Conservation (phyloP, 1,139 yeast species). For the Saccharomyces hybrid region DNA sequence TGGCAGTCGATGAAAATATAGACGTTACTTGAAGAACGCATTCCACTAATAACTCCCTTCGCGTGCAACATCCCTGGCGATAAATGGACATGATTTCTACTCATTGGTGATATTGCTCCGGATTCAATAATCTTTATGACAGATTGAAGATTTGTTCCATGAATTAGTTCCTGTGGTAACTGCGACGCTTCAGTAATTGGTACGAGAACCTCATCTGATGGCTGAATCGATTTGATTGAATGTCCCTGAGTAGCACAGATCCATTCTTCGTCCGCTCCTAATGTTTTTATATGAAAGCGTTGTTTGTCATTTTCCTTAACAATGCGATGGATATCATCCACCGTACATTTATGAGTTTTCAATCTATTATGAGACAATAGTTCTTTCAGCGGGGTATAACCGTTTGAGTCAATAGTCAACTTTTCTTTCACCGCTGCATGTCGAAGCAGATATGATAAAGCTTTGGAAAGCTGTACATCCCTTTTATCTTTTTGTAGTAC, state of each 20-base stretch:
- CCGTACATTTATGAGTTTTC: constrained; percentile 46
- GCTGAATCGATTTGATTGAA: constrained; percentile 44
- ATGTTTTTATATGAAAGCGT: constrained; percentile 45
- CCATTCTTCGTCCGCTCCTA: constrained; percentile 30
- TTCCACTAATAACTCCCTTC: constrained; percentile 53
- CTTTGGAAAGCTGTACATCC: constrained; percentile 57
- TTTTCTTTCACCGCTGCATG: constrained; percentile 78
- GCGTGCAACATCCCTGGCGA: constrained; percentile 41
- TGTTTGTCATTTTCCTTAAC: constrained; percentile 64
- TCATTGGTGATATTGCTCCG: constrained; percentile 53
- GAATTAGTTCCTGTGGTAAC: constrained; percentile 49
- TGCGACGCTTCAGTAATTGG: constrained; percentile 26
- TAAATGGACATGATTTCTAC: constrained; percentile 78
- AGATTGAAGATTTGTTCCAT: constrained; percentile 65
- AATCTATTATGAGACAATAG: constrained; percentile 53
- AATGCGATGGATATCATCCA: constrained; percentile 51
- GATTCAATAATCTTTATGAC: constrained; percentile 42
- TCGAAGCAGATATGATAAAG: constrained; percentile 67
- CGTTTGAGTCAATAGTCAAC: constrained; percentile 55
- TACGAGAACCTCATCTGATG: constrained; percentile 40
- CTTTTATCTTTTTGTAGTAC: constrained; percentile 30
- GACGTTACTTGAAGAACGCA: constrained; percentile 53
- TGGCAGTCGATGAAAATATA: constrained; percentile 54
- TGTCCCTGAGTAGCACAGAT: constrained; percentile 96
- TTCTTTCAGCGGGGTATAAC: constrained; percentile 51